phyloP scores from a whole-genome alignment of 805 yeast species.

The Tetrapisispora arboricola region DNA sequence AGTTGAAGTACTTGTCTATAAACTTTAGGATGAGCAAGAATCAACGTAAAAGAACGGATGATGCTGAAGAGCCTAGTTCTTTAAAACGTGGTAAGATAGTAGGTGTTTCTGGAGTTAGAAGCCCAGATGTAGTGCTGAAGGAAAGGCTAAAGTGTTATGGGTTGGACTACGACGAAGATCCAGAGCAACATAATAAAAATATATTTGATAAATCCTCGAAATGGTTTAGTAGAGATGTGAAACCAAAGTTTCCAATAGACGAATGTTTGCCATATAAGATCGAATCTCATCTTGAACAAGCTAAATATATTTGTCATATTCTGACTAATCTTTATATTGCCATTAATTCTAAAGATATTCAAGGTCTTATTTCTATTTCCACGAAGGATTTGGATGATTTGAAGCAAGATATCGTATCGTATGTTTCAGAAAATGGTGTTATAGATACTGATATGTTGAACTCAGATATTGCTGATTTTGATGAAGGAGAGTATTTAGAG shows the following conservation, averaged over 20 bases:
- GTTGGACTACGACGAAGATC: slow-evolving; percentile 41
- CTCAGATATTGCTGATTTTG: slow-evolving; percentile 34
- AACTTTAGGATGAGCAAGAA: not conserved
- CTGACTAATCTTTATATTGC: slow-evolving; percentile 69
- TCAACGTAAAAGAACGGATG: not conserved
- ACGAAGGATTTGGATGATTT: slow-evolving; percentile 50
- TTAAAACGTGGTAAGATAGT: not conserved
- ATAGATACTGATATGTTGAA: slow-evolving; percentile 33
- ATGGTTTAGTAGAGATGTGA: slow-evolving; percentile 30
- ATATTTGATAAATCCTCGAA: slow-evolving; percentile 27
- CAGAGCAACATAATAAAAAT: slow-evolving; percentile 23
- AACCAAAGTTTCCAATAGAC: slow-evolving; percentile 26
- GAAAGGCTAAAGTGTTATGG: slow-evolving; percentile 33
- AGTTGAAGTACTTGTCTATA: not conserved
- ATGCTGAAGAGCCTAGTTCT: not conserved
- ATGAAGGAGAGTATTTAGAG: slow-evolving; percentile 32
- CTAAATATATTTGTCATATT: slow-evolving; percentile 65
- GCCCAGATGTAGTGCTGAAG: slow-evolving; percentile 16
- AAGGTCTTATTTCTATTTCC: slow-evolving; percentile 55
- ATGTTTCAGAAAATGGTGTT: slow-evolving; percentile 43
- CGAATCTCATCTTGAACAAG: slow-evolving; percentile 57
- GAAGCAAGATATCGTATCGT: slow-evolving; percentile 30
- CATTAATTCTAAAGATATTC: slow-evolving; percentile 57
- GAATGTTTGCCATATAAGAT: slow-evolving; percentile 58
- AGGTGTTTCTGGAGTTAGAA: not conserved